Evolutionary conservation across 352 stramenopile genomes (phyloP).

Genomic region (Globisporangium echinulatum): DNA sequence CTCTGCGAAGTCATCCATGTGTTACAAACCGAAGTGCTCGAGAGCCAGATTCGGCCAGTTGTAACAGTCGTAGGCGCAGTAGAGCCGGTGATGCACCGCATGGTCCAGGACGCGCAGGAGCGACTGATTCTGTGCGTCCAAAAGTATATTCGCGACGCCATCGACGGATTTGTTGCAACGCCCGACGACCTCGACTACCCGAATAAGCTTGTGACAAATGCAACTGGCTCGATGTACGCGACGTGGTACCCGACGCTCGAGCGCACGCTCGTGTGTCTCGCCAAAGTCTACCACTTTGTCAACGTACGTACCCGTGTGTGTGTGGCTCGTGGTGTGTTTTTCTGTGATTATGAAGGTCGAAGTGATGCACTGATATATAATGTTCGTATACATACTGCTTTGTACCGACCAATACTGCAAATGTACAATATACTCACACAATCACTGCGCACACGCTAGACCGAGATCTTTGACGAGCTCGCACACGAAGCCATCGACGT

Average conservation of each 20-base stretch:
- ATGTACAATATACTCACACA: background rate
- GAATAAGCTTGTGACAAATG: conserved; percentile 38
- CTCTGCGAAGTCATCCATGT: conserved; percentile 80
- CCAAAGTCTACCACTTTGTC: conserved; percentile 80
- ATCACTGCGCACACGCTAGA: conserved; percentile 21
- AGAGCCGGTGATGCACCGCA: conserved; percentile 74
- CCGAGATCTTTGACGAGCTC: conserved; percentile 82
- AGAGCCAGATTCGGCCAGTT: conserved; percentile 56
- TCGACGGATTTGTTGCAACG: conserved; percentile 63
- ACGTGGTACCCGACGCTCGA: conserved; percentile 83
- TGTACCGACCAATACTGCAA: background rate
- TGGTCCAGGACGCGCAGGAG: conserved; percentile 82
- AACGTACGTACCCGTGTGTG: conserved; percentile 56
- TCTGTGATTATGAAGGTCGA: background rate
- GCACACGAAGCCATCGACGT: conserved; percentile 80
- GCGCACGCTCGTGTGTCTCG: conserved; percentile 80
- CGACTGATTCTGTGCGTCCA: conserved; percentile 79
- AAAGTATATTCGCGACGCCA: conserved; percentile 80
- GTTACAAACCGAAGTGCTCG: conserved; percentile 68
- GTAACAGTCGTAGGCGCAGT: conserved; percentile 40
- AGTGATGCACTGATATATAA: no score
- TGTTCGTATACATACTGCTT: no score
- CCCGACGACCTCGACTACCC: conserved; percentile 63
- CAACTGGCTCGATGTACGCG: conserved; percentile 47
- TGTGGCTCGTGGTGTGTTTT: background rate